Percentiles rank a stretch among this genome's conserved stretches.
These are phyloP conservation scores for Aristolochia californica DNA, from an alignment of 164 flowering plant species.

Conservation along the genomic window DNA sequence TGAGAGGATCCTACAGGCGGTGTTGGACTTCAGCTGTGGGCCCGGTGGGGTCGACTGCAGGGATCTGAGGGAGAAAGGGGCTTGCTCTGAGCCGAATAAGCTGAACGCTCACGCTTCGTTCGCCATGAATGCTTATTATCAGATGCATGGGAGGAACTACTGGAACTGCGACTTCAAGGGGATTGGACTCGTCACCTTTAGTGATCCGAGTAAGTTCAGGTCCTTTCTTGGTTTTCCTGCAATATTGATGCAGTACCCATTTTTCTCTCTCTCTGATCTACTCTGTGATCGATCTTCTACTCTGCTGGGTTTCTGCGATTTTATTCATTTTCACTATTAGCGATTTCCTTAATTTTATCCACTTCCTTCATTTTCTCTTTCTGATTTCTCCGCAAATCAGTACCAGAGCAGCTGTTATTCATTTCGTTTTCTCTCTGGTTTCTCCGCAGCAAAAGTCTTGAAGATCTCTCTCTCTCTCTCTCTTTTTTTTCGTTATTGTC, in stretches of 20 bases:
- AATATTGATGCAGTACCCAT: not conserved
- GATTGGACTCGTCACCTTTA: slow-evolving; percentile 54
- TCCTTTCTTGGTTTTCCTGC: not conserved
- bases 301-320: too few species aligned
- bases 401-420: too few species aligned
- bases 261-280: not conserved
- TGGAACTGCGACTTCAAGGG: slow-evolving; percentile 71
- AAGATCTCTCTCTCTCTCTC: too few species aligned
- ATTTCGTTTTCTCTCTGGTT: too few species aligned
- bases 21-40: slow-evolving; percentile 30
- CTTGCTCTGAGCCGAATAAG: slow-evolving; percentile 43
- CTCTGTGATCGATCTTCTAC: too few species aligned
- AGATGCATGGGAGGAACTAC: slow-evolving; percentile 66
- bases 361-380: too few species aligned
- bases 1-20: slow-evolving; percentile 26
- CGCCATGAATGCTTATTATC: slow-evolving; percentile 65
- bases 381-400: too few species aligned
- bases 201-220: slow-evolving; percentile 50
- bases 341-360: too few species aligned
- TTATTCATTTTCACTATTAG: too few species aligned
- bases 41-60: slow-evolving; percentile 3
- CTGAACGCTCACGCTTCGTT: slow-evolving; percentile 58
- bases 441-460: too few species aligned
- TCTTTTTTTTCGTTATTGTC: too few species aligned
- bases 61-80: slow-evolving; percentile 17